Evolutionary conservation across 2,329 filamentous ascomycete genomes (phyloP).

Genomic region (Cercospora brassicicola): DNA sequence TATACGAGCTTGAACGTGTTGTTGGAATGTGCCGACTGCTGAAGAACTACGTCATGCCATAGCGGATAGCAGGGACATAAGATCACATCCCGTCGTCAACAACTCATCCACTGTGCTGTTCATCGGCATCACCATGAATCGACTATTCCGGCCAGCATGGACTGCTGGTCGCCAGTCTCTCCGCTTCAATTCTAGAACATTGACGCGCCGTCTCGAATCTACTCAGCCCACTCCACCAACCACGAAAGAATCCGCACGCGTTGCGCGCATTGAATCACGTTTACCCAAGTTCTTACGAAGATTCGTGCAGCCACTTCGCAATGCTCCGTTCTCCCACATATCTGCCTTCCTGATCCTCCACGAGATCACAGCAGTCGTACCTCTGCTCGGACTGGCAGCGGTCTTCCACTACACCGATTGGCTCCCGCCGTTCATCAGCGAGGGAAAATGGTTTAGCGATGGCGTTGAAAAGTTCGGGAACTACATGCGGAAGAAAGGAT

Average conservation of each 20-base stretch:
- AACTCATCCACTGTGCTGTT: not conserved
- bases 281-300: slow-evolving; percentile 66
- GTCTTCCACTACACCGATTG: slow-evolving; percentile 78
- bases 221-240: slow-evolving; percentile 1
- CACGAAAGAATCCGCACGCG: slow-evolving; percentile 26
- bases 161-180: not conserved
- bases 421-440: slow-evolving; percentile 61
- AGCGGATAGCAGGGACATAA: not conserved
- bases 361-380: slow-evolving; percentile 83
- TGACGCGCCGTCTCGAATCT: slow-evolving; percentile 1
- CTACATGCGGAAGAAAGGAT: slow-evolving; percentile 77
- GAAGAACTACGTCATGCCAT: not conserved
- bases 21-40: not conserved
- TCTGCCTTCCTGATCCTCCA: slow-evolving; percentile 86
- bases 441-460: slow-evolving; percentile 57
- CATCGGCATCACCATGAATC: slow-evolving; percentile 5
- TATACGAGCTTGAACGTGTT: not conserved
- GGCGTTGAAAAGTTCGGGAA: slow-evolving; percentile 73
- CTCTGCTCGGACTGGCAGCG: slow-evolving; percentile 71
- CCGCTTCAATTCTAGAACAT: not conserved
- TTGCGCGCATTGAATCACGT: slow-evolving; percentile 42
- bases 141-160: slow-evolving; percentile 5
- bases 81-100: not conserved
- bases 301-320: slow-evolving; percentile 68
- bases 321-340: slow-evolving; percentile 78